Conservation (phyloP, 805 yeast genomes). For the Candida quercuum region DNA sequence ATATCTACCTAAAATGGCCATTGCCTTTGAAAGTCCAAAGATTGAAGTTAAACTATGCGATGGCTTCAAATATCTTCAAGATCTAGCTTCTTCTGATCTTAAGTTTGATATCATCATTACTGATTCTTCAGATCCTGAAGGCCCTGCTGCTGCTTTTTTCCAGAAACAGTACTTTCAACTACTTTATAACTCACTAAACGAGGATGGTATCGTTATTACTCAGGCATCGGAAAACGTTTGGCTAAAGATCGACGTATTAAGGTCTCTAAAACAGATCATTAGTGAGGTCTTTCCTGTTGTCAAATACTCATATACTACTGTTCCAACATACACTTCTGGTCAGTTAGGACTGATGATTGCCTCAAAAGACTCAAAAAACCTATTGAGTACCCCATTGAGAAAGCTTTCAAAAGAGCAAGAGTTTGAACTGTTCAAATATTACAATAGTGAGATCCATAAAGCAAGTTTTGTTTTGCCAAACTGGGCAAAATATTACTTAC, state of each 20-base stretch:
- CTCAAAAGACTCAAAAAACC: slow-evolving; percentile 43
- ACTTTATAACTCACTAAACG: slow-evolving; percentile 55
- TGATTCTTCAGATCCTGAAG: slow-evolving; percentile 93
- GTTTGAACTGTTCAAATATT: slow-evolving; percentile 50
- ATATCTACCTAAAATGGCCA: slow-evolving; percentile 75
- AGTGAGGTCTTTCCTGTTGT: slow-evolving; percentile 54
- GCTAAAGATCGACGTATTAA: slow-evolving; percentile 55
- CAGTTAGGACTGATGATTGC: slow-evolving; percentile 78
- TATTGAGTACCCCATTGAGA: slow-evolving; percentile 50
- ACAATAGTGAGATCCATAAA: slow-evolving; percentile 58
- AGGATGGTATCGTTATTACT: slow-evolving; percentile 68
- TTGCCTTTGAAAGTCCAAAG: slow-evolving; percentile 54
- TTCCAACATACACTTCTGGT: slow-evolving; percentile 87
- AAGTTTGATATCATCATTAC: slow-evolving; percentile 82
- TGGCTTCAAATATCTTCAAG: slow-evolving; percentile 73
- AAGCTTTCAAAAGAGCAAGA: slow-evolving; percentile 39
- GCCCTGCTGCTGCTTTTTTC: slow-evolving; percentile 89
- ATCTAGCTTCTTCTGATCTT: slow-evolving; percentile 28
- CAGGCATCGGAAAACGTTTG: slow-evolving; percentile 76
- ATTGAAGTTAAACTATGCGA: slow-evolving; percentile 68
- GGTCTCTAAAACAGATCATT: slow-evolving; percentile 42
- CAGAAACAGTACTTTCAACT: slow-evolving; percentile 71
- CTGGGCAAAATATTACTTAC: slow-evolving; percentile 52
- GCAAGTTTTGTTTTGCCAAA: slow-evolving; percentile 76
- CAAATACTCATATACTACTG: slow-evolving; percentile 69